Percentiles rank a stretch among this genome's conserved stretches.
phyloP scores from a whole-genome alignment of 441 rosid genomes.

The Syzygium malaccense region DNA sequence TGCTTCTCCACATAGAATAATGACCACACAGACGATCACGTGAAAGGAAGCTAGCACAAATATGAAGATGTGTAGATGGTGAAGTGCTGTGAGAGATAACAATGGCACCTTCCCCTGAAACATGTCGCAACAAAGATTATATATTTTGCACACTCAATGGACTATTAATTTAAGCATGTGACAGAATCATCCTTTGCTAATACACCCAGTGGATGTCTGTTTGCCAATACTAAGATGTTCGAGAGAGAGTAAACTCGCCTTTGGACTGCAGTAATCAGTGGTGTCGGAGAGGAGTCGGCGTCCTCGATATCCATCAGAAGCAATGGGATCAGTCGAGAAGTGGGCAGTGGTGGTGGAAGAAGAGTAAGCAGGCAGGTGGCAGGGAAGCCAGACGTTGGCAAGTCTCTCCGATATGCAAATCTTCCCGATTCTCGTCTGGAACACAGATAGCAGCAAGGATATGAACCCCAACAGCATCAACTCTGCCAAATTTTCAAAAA shows the following conservation, averaged over 20 bases:
- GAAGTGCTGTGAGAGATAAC: slow-evolving; percentile 59
- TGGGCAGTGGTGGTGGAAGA: slow-evolving; percentile 18
- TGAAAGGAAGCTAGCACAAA: background rate
- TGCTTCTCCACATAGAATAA: background rate
- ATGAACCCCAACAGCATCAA: slow-evolving; percentile 77
- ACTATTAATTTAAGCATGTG: background rate
- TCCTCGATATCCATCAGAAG: background rate
- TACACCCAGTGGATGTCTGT: background rate
- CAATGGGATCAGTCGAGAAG: slow-evolving; percentile 21
- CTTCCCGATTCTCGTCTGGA: slow-evolving; percentile 31
- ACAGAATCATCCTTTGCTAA: background rate
- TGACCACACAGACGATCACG: background rate
- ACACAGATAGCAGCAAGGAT: slow-evolving; percentile 53
- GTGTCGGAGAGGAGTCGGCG: slow-evolving; percentile 42
- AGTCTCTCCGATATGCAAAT: slow-evolving; percentile 43
- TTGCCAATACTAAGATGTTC: background rate
- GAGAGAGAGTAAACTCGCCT: slow-evolving; percentile 17
- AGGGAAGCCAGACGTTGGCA: slow-evolving; percentile 49
- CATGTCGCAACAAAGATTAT: background rate
- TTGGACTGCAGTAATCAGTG: slow-evolving; percentile 15
- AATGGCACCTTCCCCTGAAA: slow-evolving; percentile 65
- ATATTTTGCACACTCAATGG: background rate
- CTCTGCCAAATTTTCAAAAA: slow-evolving; percentile 23
- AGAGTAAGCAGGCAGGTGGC: slow-evolving; percentile 13
- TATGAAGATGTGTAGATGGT: slow-evolving; percentile 27